Evolutionary conservation across 305 asterid species (phyloP).

Genomic region (Andrographis paniculata): DNA sequence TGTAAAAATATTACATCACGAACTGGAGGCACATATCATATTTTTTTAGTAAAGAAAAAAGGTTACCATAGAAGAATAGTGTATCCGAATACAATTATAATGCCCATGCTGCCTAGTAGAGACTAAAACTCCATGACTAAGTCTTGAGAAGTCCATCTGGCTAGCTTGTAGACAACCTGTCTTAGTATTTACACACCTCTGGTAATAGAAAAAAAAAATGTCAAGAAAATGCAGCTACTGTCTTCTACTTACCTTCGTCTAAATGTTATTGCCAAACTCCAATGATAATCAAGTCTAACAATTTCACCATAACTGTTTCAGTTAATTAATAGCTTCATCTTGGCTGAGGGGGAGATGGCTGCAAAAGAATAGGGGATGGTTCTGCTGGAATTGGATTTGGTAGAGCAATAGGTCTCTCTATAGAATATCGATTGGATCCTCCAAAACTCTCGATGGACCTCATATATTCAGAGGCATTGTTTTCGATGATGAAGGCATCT

Average conservation of each 20-base stretch:
- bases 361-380: neutral
- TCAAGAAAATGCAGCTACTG: too few relatives aligned
- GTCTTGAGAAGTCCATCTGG: too few relatives aligned
- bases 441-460: slow-evolving; percentile 58
- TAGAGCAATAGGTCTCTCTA: slow-evolving; percentile 50
- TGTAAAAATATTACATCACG: too few relatives aligned
- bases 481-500: slow-evolving; percentile 68
- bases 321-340: neutral
- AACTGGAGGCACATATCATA: too few relatives aligned
- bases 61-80: too few relatives aligned
- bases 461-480: slow-evolving; percentile 40
- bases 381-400: slow-evolving; percentile 16
- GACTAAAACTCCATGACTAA: too few relatives aligned
- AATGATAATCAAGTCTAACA: neutral
- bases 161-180: too few relatives aligned
- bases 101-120: too few relatives aligned
- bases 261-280: neutral
- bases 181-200: too few relatives aligned
- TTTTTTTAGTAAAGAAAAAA: too few relatives aligned
- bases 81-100: too few relatives aligned
- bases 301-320: neutral
- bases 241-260: neutral
- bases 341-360: neutral
- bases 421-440: slow-evolving; percentile 56
- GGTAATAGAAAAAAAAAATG: too few relatives aligned